Percentiles rank a stretch among this genome's conserved stretches.
These are phyloP conservation scores for Haplosporangium sp. DNA, from an alignment of 371 early-diverging fungal species.

Conservation along the genomic window DNA sequence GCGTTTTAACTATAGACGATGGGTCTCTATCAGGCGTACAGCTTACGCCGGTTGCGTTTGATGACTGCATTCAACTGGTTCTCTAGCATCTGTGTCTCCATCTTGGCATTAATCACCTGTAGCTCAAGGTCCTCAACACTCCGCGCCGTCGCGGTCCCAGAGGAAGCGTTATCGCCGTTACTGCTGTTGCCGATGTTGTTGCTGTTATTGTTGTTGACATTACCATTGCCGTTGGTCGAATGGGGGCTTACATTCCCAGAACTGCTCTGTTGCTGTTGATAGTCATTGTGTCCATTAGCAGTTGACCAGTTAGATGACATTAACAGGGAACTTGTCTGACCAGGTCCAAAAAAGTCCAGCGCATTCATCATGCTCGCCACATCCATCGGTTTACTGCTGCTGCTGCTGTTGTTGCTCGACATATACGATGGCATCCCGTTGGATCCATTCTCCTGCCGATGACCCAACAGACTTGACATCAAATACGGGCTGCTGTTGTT, in stretches of 20 bases:
- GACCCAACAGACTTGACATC: constrained; percentile 29
- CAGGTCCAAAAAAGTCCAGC: constrained; percentile 29
- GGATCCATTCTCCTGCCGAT: constrained; percentile 2
- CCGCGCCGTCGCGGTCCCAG: constrained; percentile 29
- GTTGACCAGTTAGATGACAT: constrained; percentile 33
- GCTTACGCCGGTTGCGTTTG: constrained; percentile 49
- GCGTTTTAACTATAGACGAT: no score
- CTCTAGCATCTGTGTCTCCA: constrained; percentile 57
- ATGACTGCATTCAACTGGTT: constrained; percentile 58
- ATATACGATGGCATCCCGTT: constrained; percentile 13
- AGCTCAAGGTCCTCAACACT: constrained; percentile 56
- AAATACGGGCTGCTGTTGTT: constrained; percentile 22
- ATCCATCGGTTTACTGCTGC: constrained; percentile 28
- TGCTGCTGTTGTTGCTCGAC: constrained; percentile 4
- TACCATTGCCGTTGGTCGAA: constrained; percentile 4
- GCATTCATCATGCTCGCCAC: constrained; percentile 42
- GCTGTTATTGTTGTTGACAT: constrained; percentile 8
- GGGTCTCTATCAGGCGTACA: constrained; percentile 23
- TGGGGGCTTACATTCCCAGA: constrained; percentile 16
- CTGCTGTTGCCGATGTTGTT: constrained; percentile 11
- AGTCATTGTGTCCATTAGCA: constrained; percentile 9
- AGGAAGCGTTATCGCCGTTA: constrained; percentile 12
- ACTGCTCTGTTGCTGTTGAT: neutral
- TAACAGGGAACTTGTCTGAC: constrained; percentile 25
- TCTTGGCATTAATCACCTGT: constrained; percentile 58